phyloP scores from a whole-genome alignment of 1,284 basidiomycete genomes.

The Sporisorium exsertum region DNA sequence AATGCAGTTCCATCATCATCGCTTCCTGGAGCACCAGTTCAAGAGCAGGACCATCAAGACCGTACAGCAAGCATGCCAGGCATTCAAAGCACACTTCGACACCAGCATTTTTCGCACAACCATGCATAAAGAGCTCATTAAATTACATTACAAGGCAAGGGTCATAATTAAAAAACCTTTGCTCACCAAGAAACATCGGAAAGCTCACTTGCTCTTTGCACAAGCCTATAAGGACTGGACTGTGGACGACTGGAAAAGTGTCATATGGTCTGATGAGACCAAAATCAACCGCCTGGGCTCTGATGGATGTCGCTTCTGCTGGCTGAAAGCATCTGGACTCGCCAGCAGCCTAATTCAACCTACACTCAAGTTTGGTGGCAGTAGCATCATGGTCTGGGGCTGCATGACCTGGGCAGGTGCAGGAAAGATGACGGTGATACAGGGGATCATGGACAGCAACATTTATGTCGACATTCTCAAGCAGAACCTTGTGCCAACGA shows the following conservation, averaged over 20 bases:
- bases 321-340: slow-evolving; percentile 10
- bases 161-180: not conserved
- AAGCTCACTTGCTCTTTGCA: slow-evolving; percentile 12
- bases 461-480: slow-evolving; percentile 68
- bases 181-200: not conserved
- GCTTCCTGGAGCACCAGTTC: slow-evolving; percentile 8
- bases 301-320: slow-evolving; percentile 7
- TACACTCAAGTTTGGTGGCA: slow-evolving; percentile 21
- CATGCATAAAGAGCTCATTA: not conserved
- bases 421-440: slow-evolving; percentile 10
- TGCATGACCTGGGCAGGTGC: slow-evolving; percentile 20
- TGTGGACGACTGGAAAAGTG: slow-evolving; percentile 17
- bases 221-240: slow-evolving; percentile 20
- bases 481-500: slow-evolving; percentile 54
- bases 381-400: slow-evolving; percentile 32
- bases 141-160: not conserved
- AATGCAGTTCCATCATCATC: not conserved
- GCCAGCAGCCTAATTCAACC: not conserved
- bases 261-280: slow-evolving; percentile 30
- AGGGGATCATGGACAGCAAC: slow-evolving; percentile 67
- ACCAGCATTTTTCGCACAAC: not conserved
- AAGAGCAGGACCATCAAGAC: slow-evolving; percentile 3
- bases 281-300: slow-evolving; percentile 17
- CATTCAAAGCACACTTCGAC: not conserved
- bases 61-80: not conserved